These are phyloP conservation scores for Sherardia arvensis DNA, from an alignment of 257 asterid genomes.

Conservation along the genomic window DNA sequence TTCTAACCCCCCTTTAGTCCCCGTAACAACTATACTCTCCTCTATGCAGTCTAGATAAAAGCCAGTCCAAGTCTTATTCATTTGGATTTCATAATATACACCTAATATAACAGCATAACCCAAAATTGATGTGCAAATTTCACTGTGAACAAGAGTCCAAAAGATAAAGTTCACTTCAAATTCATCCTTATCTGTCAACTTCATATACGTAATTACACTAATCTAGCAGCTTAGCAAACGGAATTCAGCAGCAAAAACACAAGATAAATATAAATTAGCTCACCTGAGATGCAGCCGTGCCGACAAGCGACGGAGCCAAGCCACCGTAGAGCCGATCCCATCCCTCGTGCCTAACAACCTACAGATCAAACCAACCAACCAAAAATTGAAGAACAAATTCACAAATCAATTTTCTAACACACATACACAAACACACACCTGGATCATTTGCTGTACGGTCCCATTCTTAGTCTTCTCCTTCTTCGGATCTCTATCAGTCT, in stretches of 20 bases:
- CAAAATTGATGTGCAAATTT: too few species aligned
- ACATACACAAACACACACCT: constrained; percentile 27
- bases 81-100: too few species aligned
- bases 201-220: not conserved
- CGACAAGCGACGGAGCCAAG: constrained; percentile 77
- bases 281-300: constrained; percentile 96
- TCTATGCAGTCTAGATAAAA: not conserved
- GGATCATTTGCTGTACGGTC: constrained; percentile 56
- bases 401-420: not conserved
- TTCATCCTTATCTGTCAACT: not conserved
- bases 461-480: constrained; percentile 53
- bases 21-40: too few species aligned
- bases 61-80: not conserved
- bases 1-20: too few species aligned
- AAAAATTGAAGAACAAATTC: not conserved
- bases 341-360: constrained; percentile 89
- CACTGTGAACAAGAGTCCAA: not conserved
- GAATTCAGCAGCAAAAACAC: constrained; percentile 10
- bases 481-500: constrained; percentile 72
- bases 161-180: not conserved
- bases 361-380: constrained; percentile 16
- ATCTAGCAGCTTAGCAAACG: too few species aligned
- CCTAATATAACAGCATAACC: too few species aligned
- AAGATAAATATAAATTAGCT: constrained; percentile 2
- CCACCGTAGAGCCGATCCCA: constrained; percentile 92